phyloP scores from a whole-genome alignment of 2,329 filamentous ascomycete species.

The Neopestalotiopsis sp. region DNA sequence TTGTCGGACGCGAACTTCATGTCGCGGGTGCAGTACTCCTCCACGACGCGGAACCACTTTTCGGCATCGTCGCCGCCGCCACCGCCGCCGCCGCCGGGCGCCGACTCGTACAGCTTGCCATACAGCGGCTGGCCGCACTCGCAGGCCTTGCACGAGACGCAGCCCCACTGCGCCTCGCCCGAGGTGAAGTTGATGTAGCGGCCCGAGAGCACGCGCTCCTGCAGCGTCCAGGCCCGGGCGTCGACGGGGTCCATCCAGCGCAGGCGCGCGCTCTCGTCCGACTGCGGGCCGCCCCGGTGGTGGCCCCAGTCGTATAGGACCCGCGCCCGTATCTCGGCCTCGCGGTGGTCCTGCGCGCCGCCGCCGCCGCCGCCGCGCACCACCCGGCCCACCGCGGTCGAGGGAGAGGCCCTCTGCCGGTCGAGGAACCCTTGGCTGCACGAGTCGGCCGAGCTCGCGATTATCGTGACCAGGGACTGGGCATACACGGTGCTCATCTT shows the following conservation, averaged over 20 bases:
- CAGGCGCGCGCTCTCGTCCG: neutral
- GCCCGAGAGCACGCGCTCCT: slow-evolving; percentile 11
- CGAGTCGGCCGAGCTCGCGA: slow-evolving; percentile 17
- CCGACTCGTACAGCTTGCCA: neutral
- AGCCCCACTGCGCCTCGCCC: slow-evolving; percentile 19
- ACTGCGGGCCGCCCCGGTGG: slow-evolving; percentile 1
- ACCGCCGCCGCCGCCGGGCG: neutral
- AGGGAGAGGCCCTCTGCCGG: neutral
- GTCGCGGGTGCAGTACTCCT: neutral
- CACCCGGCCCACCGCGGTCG: neutral
- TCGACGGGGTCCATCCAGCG: slow-evolving; percentile 14
- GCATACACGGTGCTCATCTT: slow-evolving; percentile 26
- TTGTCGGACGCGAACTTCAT: neutral
- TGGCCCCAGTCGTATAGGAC: slow-evolving; percentile 15
- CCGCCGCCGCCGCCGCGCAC: too few relatives aligned
- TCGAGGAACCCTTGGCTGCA: slow-evolving; percentile 15
- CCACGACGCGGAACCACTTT: neutral
- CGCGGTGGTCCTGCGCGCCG: neutral
- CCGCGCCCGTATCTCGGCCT: neutral
- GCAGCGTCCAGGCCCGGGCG: slow-evolving; percentile 14
- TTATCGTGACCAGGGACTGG: slow-evolving; percentile 22
- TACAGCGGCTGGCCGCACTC: neutral
- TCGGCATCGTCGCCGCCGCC: neutral
- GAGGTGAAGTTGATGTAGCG: slow-evolving; percentile 14
- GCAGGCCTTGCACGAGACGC: neutral